Conservation (phyloP, 1,139 yeast genomes). For the Sugiyamaella novakii region DNA sequence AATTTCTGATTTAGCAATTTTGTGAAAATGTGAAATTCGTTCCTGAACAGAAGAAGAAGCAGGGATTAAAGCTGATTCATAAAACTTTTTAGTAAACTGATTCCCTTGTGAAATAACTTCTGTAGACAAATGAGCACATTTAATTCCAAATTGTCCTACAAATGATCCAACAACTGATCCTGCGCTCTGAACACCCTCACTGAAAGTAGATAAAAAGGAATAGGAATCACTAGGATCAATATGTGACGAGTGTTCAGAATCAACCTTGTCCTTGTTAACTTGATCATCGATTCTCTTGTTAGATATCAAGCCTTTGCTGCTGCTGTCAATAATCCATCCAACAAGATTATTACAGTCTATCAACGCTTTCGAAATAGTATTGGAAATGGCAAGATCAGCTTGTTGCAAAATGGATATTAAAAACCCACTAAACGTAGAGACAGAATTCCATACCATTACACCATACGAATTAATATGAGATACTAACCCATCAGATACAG, state of each 20-base stretch:
- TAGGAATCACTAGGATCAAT: neutral
- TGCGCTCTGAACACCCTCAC: neutral
- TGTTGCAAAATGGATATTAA: neutral
- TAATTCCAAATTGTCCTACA: neutral
- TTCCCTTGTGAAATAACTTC: neutral
- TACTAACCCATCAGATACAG: neutral
- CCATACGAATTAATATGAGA: neutral
- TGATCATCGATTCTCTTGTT: neutral
- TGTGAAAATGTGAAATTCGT: neutral
- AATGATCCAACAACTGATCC: neutral
- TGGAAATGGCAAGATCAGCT: neutral
- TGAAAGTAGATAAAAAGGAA: neutral
- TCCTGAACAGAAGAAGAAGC: neutral
- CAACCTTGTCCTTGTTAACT: neutral
- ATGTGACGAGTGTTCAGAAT: no score
- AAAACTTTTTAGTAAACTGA: neutral
- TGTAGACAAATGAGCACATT: neutral
- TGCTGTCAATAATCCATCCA: neutral
- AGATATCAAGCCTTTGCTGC: neutral
- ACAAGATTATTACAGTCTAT: neutral
- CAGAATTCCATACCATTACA: neutral
- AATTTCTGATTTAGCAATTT: neutral
- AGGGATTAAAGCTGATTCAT: neutral
- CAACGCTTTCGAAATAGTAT: neutral
- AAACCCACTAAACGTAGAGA: neutral